Conservation (phyloP, 2,329 filamentous ascomycete species). For the Fusarium praegraminearum region DNA sequence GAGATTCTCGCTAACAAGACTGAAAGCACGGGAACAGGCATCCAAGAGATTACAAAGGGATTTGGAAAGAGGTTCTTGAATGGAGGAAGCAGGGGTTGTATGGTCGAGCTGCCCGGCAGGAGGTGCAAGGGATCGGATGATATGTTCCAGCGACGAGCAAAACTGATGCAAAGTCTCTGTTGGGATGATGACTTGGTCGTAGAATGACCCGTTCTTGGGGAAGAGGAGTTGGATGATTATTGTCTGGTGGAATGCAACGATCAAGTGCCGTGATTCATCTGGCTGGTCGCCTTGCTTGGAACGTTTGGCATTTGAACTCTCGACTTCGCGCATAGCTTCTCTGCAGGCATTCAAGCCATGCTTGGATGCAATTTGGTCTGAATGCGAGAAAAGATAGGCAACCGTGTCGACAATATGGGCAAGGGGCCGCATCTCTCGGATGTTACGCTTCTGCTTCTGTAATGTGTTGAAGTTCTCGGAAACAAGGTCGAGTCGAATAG, state of each 20-base stretch:
- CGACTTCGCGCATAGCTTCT: constrained; percentile 48
- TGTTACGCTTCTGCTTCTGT: constrained; percentile 52
- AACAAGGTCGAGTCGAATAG: constrained; percentile 52
- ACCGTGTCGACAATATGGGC: constrained; percentile 51
- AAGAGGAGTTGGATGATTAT: constrained; percentile 53
- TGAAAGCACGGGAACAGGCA: constrained; percentile 50
- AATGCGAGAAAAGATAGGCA: constrained; percentile 45
- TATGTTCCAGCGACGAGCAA: constrained; percentile 48
- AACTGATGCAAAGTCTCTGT: constrained; percentile 48
- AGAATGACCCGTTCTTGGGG: constrained; percentile 37
- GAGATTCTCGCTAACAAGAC: constrained; percentile 39
- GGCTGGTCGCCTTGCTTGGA: constrained; percentile 24
- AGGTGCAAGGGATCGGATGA: constrained; percentile 44
- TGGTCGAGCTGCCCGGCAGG: constrained; percentile 39
- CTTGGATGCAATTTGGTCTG: constrained; percentile 43
- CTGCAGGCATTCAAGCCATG: constrained; percentile 43
- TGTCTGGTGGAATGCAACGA: constrained; percentile 51
- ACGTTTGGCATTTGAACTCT: constrained; percentile 40
- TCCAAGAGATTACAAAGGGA: constrained; percentile 50
- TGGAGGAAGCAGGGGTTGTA: constrained; percentile 32
- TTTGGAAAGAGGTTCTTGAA: constrained; percentile 46
- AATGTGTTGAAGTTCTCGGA: constrained; percentile 55
- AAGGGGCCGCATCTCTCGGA: constrained; percentile 53
- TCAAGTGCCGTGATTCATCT: constrained; percentile 43
- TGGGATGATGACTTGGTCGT: constrained; percentile 36